phyloP scores from a whole-genome alignment of 768 basidiomycete species.

The Brasilioporus rufonigricans region DNA sequence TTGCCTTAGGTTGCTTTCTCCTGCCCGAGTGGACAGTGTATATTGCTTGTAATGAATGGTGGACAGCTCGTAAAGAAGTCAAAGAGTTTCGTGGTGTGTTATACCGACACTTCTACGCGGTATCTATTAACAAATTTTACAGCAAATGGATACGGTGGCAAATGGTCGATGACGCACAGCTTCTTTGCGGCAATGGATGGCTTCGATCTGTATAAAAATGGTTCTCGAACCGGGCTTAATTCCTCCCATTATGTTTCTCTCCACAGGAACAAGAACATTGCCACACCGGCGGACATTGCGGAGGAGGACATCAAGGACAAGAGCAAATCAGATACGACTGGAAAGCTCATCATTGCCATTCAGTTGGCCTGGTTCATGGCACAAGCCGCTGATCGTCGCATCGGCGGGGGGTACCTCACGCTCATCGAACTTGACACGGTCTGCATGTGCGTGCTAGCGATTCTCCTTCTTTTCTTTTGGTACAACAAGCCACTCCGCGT shows the following conservation, averaged over 20 bases:
- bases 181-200: not conserved
- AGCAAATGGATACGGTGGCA: not conserved
- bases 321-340: not conserved
- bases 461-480: constrained; percentile 2
- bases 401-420: not conserved
- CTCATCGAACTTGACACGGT: constrained; percentile 6
- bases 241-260: not conserved
- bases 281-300: not conserved
- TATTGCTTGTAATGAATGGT: too few relatives aligned
- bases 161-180: not conserved
- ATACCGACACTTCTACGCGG: not conserved
- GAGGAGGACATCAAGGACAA: not conserved
- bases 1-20: not conserved
- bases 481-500: constrained; percentile 1
- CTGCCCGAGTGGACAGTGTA: too few relatives aligned
- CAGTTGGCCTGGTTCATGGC: not conserved
- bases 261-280: not conserved
- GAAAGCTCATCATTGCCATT: not conserved
- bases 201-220: not conserved
- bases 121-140: not conserved
- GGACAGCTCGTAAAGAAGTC: too few relatives aligned
- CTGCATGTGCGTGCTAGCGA: not conserved
- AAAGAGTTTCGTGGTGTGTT: not conserved
- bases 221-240: not conserved
- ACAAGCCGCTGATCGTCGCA: not conserved